phyloP scores from a whole-genome alignment of 306 rosid species.

The Cyamopsis tetragonoloba region DNA sequence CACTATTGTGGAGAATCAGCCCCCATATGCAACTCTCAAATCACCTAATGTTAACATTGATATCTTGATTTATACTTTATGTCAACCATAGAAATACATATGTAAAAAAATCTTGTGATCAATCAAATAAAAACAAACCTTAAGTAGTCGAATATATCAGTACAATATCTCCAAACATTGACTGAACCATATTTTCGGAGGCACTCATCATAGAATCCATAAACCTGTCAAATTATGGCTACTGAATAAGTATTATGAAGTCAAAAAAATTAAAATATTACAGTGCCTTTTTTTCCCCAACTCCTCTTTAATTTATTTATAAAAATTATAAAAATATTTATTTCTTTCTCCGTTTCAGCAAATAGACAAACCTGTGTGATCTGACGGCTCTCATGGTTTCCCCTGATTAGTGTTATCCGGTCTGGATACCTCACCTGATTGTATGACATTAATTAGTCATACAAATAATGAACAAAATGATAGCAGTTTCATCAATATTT shows the following conservation, averaged over 20 bases:
- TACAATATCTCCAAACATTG: constrained; percentile 99
- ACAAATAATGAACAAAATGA: neutral
- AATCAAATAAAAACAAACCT: constrained; percentile 53
- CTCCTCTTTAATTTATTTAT: neutral
- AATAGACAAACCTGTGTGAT: constrained; percentile 83
- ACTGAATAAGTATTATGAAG: constrained; percentile 32
- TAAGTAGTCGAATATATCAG: constrained; percentile 92
- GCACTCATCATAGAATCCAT: constrained; percentile 99
- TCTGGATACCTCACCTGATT: constrained; percentile 97
- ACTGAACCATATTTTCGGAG: constrained; percentile 97
- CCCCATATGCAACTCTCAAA: neutral
- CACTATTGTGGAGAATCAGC: neutral
- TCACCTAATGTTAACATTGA: neutral
- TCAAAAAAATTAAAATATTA: constrained; percentile 12
- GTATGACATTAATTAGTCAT: constrained; percentile 25
- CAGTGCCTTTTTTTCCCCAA: neutral
- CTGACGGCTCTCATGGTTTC: constrained; percentile 98
- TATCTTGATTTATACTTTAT: neutral
- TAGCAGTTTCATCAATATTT: neutral
- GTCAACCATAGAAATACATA: neutral
- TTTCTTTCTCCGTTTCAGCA: constrained; percentile 9
- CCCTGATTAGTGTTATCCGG: constrained; percentile 97
- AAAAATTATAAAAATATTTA: neutral
- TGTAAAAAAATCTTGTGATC: constrained; percentile 4
- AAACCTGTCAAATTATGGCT: constrained; percentile 65